Evolutionary conservation across 768 basidiomycete genomes (phyloP), one percentile per base, ranked within the genome.

Genomic region (Panus rudis): DNA sequence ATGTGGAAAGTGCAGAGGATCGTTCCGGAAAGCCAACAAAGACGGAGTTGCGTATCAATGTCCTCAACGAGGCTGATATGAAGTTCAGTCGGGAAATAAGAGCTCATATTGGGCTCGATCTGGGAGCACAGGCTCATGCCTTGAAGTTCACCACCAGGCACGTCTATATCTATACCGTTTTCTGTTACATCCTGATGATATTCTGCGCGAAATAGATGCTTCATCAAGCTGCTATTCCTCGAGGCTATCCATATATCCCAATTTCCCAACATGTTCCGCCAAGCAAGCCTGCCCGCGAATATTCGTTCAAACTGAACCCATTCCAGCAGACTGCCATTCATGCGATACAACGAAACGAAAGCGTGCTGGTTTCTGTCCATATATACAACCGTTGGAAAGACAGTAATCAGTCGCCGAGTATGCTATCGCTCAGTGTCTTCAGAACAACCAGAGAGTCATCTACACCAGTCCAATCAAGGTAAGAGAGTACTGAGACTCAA

Each of bases 401-500:
- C 96, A 2, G 96, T 98, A 49, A n/a, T n/a, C n/a, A 11, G 96
- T 99, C 48, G 96, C 96, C 34, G 96, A 99, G 70, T 99, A 98
- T 64, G 96, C 96, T 35, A 98, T 99, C 59, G 96, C 96, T 0
- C 90, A 92, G 62, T 93, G 89, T 73, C 69, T 99, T 55, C 82
- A 81, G 63, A 83, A 86, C 58, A 92, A 91, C 58, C 89, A 96
- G 66, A 76, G 96, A 63, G 94, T 98, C 54, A 96, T 98, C 49
- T 99, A 99, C 68, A 99, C 96, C 17, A 92, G 89, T 75, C 96
- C 96, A 43, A 99, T 99, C 69, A 99, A 99, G 79, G 94, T 92
- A 64, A 58, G 79, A 72, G 28, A 58, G 25, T 41, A 47, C 37
- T 20, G 28, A 27, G 23, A 24, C 23, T 19, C 21, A 10, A 11